These are phyloP conservation scores for Elaeis guineensis DNA, from an alignment of 176 grass and related monocot genomes.

Conservation along the genomic window DNA sequence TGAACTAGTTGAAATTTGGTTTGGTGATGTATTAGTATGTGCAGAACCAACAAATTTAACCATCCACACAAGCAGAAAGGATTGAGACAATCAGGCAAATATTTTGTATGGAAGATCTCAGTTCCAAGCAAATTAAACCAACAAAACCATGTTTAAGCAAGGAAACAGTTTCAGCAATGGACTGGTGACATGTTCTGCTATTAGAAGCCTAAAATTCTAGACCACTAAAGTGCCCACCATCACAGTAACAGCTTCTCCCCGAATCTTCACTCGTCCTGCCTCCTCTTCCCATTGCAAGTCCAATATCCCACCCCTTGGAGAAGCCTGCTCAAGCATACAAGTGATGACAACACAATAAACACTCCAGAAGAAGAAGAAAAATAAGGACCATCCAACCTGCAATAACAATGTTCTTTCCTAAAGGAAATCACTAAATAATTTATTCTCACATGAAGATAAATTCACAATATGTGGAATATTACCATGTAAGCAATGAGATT, in stretches of 20 bases:
- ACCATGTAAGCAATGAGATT: constrained; percentile 53
- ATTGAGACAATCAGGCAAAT: too few species aligned
- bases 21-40: too few species aligned
- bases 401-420: neutral
- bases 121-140: too few species aligned
- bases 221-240: constrained; percentile 44
- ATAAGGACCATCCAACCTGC: neutral
- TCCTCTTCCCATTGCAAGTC: constrained; percentile 44
- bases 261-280: constrained; percentile 39
- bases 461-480: neutral
- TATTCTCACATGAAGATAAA: neutral
- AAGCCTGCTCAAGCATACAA: constrained; percentile 28
- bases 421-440: too few species aligned
- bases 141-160: too few species aligned
- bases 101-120: too few species aligned
- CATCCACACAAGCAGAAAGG: too few species aligned
- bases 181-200: too few species aligned
- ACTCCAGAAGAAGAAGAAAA: neutral
- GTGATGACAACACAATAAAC: neutral
- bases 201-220: neutral
- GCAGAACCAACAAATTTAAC: too few species aligned
- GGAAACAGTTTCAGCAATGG: too few species aligned
- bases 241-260: constrained; percentile 60
- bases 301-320: constrained; percentile 47
- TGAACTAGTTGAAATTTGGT: too few species aligned